A percentile compares a stretch with the other conserved stretches of the same genome.
Conservation (phyloP, 768 basidiomycete species). For the Lentinus tigrinus region DNA sequence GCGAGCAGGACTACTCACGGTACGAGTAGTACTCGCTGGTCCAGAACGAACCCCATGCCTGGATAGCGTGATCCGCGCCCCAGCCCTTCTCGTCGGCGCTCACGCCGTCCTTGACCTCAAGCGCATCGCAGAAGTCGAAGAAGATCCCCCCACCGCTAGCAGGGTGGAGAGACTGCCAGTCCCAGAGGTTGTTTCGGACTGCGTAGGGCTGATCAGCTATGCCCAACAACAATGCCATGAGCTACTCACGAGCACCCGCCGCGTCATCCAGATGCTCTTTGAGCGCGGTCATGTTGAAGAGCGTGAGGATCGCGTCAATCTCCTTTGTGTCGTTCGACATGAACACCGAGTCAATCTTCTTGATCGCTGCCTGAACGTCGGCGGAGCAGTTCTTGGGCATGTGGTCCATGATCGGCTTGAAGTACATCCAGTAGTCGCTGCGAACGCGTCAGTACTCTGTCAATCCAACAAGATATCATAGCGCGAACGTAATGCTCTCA, state of each 20-base stretch:
- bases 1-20: conserved; percentile 36
- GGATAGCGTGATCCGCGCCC: conserved; percentile 62
- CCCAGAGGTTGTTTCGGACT: conserved; percentile 53
- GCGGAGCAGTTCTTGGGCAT: conserved; percentile 76
- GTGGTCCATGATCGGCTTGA: conserved; percentile 64
- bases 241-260: conserved; percentile 49
- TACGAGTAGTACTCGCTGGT: conserved; percentile 40
- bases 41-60: conserved; percentile 63
- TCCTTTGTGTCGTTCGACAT: conserved; percentile 40
- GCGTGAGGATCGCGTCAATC: conserved; percentile 53
- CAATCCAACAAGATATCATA: not conserved
- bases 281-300: conserved; percentile 54
- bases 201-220: not conserved
- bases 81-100: conserved; percentile 52
- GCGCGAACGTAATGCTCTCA: conserved; percentile 47
- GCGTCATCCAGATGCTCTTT: conserved; percentile 62
- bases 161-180: conserved; percentile 69
- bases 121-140: conserved; percentile 63
- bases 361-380: conserved; percentile 63
- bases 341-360: conserved; percentile 60
- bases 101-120: conserved; percentile 60
- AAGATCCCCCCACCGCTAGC: conserved; percentile 46
- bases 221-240: not conserved
- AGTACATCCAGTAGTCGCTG: conserved; percentile 69
- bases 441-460: not conserved